Evolutionary conservation across 179 eudicot genomes (phyloP).

Genomic region (Corrigiola litoralis): DNA sequence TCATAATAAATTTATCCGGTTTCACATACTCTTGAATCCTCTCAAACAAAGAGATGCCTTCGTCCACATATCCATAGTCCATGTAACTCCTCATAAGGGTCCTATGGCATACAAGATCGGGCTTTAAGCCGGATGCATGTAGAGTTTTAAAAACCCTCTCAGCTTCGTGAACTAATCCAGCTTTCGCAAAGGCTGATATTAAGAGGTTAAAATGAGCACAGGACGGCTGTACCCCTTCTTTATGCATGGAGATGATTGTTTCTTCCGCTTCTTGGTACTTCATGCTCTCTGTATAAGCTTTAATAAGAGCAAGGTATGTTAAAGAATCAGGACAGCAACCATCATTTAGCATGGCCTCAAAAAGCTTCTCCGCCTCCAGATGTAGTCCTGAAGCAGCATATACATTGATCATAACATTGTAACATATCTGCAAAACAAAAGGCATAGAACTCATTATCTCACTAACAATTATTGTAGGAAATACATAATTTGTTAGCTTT

Average conservation of each 20-base stretch:
- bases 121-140: conserved; percentile 34
- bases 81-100: conserved; percentile 57
- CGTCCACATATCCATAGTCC: conserved; percentile 50
- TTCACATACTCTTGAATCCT: conserved; percentile 29
- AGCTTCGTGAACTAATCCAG: conserved; percentile 47
- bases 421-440: conserved; percentile 58
- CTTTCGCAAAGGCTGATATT: conserved; percentile 39
- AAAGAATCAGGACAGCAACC: conserved; percentile 50
- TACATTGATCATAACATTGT: conserved; percentile 68
- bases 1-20: conserved; percentile 56
- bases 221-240: conserved; percentile 44
- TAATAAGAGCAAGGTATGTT: conserved; percentile 61
- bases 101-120: conserved; percentile 48
- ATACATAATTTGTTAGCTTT: too few relatives aligned
- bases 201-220: conserved; percentile 62
- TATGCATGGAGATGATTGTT: conserved; percentile 46
- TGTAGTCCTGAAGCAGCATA: conserved; percentile 56
- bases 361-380: conserved; percentile 53
- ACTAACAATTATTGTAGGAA: too few relatives aligned
- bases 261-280: conserved; percentile 51
- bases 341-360: conserved; percentile 48
- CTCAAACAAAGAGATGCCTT: conserved; percentile 62
- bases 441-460: not conserved
- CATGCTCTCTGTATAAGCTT: conserved; percentile 47
- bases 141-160: conserved; percentile 38